Percentiles rank a stretch among this genome's conserved stretches.
These are phyloP conservation scores for Rhizopogon roseolus DNA, from an alignment of 768 basidiomycete species.

Conservation along the genomic window DNA sequence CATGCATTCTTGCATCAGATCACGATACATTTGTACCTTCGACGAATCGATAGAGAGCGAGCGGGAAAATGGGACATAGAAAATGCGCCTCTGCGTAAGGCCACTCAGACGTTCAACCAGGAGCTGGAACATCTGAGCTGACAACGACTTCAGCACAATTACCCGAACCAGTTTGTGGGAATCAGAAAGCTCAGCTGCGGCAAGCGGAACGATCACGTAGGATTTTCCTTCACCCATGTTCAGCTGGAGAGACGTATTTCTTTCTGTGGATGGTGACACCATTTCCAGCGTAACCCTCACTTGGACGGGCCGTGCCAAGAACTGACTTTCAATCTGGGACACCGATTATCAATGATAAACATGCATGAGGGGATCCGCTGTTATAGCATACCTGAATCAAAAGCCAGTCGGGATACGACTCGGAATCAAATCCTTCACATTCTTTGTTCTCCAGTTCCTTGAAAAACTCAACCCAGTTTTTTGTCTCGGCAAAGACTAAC, in stretches of 20 bases:
- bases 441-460: conserved; percentile 23
- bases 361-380: neutral
- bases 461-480: conserved; percentile 26
- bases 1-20: conserved; percentile 12
- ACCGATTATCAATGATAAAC: neutral
- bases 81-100: conserved; percentile 22
- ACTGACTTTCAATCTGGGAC: conserved; percentile 39
- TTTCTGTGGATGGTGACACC: conserved; percentile 32
- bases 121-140: conserved; percentile 22
- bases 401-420: conserved; percentile 35
- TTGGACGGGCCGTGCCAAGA: conserved; percentile 41
- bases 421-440: conserved; percentile 10
- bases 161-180: conserved; percentile 21
- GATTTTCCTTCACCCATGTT: conserved; percentile 32
- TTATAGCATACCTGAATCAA: conserved; percentile 33
- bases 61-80: conserved; percentile 22
- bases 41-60: conserved; percentile 9
- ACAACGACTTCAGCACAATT: conserved; percentile 24
- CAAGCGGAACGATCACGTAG: conserved; percentile 24
- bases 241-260: conserved; percentile 39
- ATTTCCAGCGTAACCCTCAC: conserved; percentile 38
- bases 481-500: conserved; percentile 15
- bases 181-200: conserved; percentile 15
- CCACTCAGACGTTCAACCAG: conserved; percentile 17
- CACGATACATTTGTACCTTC: conserved; percentile 17